phyloP scores from a whole-genome alignment of 805 yeast genomes.

The Candida ficus region DNA sequence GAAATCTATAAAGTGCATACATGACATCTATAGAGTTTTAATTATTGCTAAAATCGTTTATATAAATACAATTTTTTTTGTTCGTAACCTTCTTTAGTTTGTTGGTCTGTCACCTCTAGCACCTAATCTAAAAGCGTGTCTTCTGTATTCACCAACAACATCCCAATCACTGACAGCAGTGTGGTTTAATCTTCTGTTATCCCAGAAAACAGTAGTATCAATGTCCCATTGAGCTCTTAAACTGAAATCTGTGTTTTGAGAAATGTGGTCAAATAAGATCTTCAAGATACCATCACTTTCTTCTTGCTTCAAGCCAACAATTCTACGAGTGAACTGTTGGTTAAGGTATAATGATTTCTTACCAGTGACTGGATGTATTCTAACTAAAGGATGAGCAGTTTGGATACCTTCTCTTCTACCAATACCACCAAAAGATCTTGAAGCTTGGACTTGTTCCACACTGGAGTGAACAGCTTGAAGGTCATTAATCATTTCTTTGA shows the following conservation, averaged over 20 bases:
- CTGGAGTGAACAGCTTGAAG: slow-evolving; percentile 38
- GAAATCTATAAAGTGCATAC: not conserved
- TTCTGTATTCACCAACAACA: slow-evolving; percentile 7
- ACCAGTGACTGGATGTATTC: slow-evolving; percentile 64
- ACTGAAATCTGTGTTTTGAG: slow-evolving; percentile 34
- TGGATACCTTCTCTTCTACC: slow-evolving; percentile 35
- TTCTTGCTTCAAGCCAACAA: slow-evolving; percentile 46
- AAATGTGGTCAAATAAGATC: slow-evolving; percentile 41
- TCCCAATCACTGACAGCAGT: slow-evolving; percentile 50
- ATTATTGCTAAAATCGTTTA: no score
- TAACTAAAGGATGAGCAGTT: slow-evolving; percentile 45
- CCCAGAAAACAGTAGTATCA: slow-evolving; percentile 23
- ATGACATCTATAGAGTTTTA: no score
- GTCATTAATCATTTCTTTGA: slow-evolving; percentile 41
- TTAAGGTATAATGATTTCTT: slow-evolving; percentile 55
- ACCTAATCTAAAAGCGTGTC: slow-evolving; percentile 12
- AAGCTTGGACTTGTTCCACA: slow-evolving; percentile 39
- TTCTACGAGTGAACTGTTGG: slow-evolving; percentile 44
- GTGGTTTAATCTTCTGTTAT: slow-evolving; percentile 37
- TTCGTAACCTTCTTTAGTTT: no score
- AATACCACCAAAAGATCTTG: slow-evolving; percentile 41
- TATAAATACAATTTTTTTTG: no score
- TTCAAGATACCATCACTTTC: slow-evolving; percentile 46
- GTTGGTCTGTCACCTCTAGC: slow-evolving; percentile 13
- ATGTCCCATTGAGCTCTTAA: slow-evolving; percentile 20